phyloP scores from a whole-genome alignment of 805 yeast species.

The Metschnikowia colocasiae region DNA sequence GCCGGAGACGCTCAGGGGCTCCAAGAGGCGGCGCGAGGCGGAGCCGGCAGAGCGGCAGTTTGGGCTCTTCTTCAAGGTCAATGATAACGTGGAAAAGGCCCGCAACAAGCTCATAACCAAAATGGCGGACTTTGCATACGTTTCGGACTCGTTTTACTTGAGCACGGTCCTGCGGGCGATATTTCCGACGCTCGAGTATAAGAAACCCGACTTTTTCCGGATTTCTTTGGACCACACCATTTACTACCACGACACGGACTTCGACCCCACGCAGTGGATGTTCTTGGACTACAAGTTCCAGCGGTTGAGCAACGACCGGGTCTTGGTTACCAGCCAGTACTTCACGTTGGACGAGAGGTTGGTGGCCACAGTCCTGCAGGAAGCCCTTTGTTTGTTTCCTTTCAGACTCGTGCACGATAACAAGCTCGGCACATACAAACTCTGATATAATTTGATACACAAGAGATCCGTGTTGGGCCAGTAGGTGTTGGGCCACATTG shows the following conservation, averaged over 20 bases:
- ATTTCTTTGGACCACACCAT: conserved; percentile 38
- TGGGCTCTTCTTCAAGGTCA: conserved; percentile 30
- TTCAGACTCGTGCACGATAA: conserved; percentile 10
- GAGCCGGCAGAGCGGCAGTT: conserved; percentile 22
- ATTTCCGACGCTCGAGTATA: conserved; percentile 11
- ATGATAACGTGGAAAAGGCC: conserved; percentile 27
- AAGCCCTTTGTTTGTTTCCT: conserved; percentile 26
- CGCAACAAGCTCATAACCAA: conserved; percentile 18
- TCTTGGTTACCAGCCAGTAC: conserved; percentile 25
- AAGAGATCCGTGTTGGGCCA: too few relatives aligned
- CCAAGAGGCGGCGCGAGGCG: conserved; percentile 9
- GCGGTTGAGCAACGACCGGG: conserved; percentile 33
- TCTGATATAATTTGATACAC: too few relatives aligned
- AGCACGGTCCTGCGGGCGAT: conserved; percentile 26
- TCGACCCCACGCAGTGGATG: conserved; percentile 35
- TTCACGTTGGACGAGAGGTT: conserved; percentile 27
- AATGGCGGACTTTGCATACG: conserved; percentile 22
- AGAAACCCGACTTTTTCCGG: conserved; percentile 26
- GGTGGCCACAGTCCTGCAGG: conserved; percentile 34
- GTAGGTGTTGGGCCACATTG: too few relatives aligned
- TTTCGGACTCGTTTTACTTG: conserved; percentile 32
- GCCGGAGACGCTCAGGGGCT: conserved; percentile 16
- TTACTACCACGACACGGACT: conserved; percentile 34
- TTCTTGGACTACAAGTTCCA: conserved; percentile 32
- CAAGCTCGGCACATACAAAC: conserved; percentile 15